Conservation (phyloP, 768 basidiomycete species). For the Lactarius sanguifluus region DNA sequence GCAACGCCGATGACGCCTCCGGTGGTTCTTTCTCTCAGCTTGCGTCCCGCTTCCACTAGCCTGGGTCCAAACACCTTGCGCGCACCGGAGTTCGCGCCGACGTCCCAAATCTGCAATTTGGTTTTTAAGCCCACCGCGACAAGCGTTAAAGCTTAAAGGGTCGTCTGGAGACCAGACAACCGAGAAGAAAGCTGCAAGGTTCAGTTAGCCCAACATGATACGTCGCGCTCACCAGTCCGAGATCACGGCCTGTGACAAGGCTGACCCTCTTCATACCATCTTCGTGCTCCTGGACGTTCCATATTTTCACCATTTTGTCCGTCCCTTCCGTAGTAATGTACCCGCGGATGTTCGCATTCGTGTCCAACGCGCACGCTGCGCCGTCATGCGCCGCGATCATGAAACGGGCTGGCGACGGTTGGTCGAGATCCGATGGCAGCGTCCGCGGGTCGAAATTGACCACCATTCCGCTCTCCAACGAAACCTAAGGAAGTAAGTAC, state of each 20-base stretch:
- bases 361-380: constrained; percentile 82
- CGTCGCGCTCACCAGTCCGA: constrained; percentile 72
- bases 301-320: constrained; percentile 94
- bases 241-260: constrained; percentile 81
- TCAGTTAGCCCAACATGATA: constrained; percentile 1
- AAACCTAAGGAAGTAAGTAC: constrained; percentile 54
- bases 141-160: constrained; percentile 65
- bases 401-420: constrained; percentile 71
- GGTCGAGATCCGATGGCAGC: constrained; percentile 62
- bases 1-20: constrained; percentile 68
- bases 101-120: constrained; percentile 94
- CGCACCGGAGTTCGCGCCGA: constrained; percentile 78
- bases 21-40: constrained; percentile 60
- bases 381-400: constrained; percentile 94
- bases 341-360: constrained; percentile 87
- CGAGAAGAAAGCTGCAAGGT: constrained; percentile 71
- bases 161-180: constrained; percentile 91
- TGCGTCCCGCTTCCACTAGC: constrained; percentile 68
- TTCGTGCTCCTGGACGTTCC: constrained; percentile 80
- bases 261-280: constrained; percentile 71
- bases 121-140: constrained; percentile 95
- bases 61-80: constrained; percentile 82
- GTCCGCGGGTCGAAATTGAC: constrained; percentile 90
- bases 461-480: constrained; percentile 92
- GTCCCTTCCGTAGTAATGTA: constrained; percentile 95